These are phyloP conservation scores for Phytopythium montanum DNA, from an alignment of 352 stramenopile species.

Conservation along the genomic window DNA sequence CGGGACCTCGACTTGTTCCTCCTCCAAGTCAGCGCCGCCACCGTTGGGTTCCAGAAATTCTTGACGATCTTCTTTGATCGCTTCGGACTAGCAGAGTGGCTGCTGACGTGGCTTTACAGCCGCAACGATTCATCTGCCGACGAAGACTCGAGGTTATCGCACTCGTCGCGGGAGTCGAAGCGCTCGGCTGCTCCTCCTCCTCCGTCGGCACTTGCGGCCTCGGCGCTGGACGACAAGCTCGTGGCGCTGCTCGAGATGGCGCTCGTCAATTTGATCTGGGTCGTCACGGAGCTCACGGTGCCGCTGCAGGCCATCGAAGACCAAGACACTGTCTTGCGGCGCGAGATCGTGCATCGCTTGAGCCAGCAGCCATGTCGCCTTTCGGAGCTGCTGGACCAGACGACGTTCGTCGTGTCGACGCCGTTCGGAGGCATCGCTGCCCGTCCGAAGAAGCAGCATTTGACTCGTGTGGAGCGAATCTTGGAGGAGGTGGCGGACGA, in stretches of 20 bases:
- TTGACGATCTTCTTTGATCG: slow-evolving; percentile 79
- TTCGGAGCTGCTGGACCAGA: slow-evolving; percentile 79
- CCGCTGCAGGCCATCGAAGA: slow-evolving; percentile 58
- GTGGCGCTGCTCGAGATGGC: slow-evolving; percentile 69
- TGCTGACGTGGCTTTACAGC: slow-evolving; percentile 55
- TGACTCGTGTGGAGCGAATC: slow-evolving; percentile 55
- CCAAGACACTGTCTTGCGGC: slow-evolving; percentile 60
- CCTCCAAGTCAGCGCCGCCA: slow-evolving; percentile 55
- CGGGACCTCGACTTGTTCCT: slow-evolving; percentile 75
- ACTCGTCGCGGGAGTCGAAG: slow-evolving; percentile 1
- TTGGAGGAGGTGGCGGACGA: slow-evolving; percentile 71
- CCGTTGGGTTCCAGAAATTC: slow-evolving; percentile 67
- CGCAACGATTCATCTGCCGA: slow-evolving; percentile 27
- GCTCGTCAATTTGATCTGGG: slow-evolving; percentile 82
- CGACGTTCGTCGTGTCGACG: slow-evolving; percentile 66
- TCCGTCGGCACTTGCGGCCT: neutral
- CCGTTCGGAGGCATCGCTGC: slow-evolving; percentile 61
- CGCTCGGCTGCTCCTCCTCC: neutral
- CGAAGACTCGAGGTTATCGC: slow-evolving; percentile 4
- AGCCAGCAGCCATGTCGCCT: slow-evolving; percentile 64
- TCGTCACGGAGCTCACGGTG: slow-evolving; percentile 80
- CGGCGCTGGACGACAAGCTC: slow-evolving; percentile 55
- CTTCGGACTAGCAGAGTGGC: slow-evolving; percentile 73
- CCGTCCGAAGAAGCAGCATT: slow-evolving; percentile 61
- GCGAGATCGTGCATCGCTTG: slow-evolving; percentile 87